Conservation (phyloP, 106 monocot genomes). For the Dendrobium catenatum region DNA sequence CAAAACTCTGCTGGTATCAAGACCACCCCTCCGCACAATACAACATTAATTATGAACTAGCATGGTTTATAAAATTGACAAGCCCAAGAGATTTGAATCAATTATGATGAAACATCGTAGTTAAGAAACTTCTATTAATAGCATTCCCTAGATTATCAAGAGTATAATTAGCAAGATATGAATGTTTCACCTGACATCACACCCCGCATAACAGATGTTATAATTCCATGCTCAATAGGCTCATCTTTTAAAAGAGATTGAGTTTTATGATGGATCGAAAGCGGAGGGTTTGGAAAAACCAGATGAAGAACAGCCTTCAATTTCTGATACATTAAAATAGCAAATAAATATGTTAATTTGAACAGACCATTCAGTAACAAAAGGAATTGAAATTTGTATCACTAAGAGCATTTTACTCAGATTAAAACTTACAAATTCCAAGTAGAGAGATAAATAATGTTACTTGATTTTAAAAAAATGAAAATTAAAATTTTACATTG, state of each 20-base stretch:
- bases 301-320: slow-evolving; percentile 65
- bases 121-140: background rate
- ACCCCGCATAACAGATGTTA: slow-evolving; percentile 77
- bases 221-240: slow-evolving; percentile 65
- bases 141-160: background rate
- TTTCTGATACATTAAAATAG: slow-evolving; percentile 37
- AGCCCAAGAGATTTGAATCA: background rate
- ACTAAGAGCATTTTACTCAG: background rate
- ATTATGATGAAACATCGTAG: background rate
- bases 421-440: background rate
- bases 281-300: slow-evolving; percentile 69
- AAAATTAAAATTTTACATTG: background rate
- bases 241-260: slow-evolving; percentile 29
- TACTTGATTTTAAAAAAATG: background rate
- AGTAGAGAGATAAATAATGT: background rate
- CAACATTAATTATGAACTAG: background rate
- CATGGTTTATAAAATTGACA: background rate
- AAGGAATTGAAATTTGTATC: background rate
- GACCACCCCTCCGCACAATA: background rate
- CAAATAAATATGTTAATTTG: background rate
- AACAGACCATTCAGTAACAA: background rate
- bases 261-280: slow-evolving; percentile 38
- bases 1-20: background rate
- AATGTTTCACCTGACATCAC: slow-evolving; percentile 62
- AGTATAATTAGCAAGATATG: background rate